These are phyloP conservation scores for Claviceps maximensis DNA, from an alignment of 2,329 filamentous ascomycete genomes.

Conservation along the genomic window DNA sequence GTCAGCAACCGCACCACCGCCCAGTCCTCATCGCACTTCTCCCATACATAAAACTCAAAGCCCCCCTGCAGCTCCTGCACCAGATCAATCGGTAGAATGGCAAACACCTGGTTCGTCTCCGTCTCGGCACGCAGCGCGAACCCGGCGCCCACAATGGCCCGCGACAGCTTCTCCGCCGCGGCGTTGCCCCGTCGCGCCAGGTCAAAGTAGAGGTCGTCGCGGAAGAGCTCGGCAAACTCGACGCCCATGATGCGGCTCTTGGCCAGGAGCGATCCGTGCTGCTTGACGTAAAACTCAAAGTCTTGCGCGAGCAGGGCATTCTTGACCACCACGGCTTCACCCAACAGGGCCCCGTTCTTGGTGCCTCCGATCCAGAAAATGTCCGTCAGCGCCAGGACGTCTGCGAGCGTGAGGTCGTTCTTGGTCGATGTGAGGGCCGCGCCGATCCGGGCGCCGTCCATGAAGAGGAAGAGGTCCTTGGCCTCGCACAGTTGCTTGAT, in stretches of 20 bases:
- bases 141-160: slow-evolving; percentile 27
- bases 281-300: slow-evolving; percentile 38
- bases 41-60: slow-evolving; percentile 36
- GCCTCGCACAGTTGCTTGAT: slow-evolving; percentile 30
- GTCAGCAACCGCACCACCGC: slow-evolving; percentile 33
- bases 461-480: slow-evolving; percentile 27
- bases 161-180: slow-evolving; percentile 30
- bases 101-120: slow-evolving; percentile 40
- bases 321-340: slow-evolving; percentile 37
- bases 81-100: slow-evolving; percentile 25
- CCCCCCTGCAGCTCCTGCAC: slow-evolving; percentile 26
- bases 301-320: slow-evolving; percentile 26
- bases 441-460: slow-evolving; percentile 35
- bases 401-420: slow-evolving; percentile 29
- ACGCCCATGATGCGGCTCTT: slow-evolving; percentile 35
- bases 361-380: slow-evolving; percentile 43
- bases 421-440: slow-evolving; percentile 27
- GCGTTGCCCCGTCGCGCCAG: slow-evolving; percentile 30
- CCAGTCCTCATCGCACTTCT: slow-evolving; percentile 24
- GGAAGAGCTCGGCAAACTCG: slow-evolving; percentile 36
- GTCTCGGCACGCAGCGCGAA: slow-evolving; percentile 29
- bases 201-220: slow-evolving; percentile 30
- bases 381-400: slow-evolving; percentile 33
- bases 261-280: slow-evolving; percentile 35
- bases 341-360: slow-evolving; percentile 36